These are phyloP conservation scores for Lactarius tabidus DNA, from an alignment of 768 basidiomycete species.

Conservation along the genomic window DNA sequence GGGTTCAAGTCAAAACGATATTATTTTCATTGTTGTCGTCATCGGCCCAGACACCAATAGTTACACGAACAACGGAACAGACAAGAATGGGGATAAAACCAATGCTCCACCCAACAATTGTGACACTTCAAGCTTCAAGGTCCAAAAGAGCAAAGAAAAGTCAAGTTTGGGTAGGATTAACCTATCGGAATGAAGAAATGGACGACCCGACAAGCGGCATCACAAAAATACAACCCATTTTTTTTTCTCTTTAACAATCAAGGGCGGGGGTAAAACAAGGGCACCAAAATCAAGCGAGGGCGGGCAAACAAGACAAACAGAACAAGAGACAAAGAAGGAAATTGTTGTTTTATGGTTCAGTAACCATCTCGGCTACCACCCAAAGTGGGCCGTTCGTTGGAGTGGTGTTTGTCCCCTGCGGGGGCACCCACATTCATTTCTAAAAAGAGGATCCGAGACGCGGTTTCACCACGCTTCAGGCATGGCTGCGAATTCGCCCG, in stretches of 20 bases:
- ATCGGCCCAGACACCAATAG: neutral
- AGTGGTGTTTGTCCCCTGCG: too few species aligned
- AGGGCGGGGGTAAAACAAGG: neutral
- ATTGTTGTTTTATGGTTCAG: neutral
- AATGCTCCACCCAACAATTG: neutral
- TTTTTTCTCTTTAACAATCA: neutral
- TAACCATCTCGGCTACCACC: neutral
- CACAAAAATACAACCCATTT: neutral
- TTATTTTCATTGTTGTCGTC: neutral
- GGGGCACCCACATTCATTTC: too few species aligned
- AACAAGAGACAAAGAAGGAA: neutral
- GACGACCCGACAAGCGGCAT: neutral
- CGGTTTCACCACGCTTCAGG: conserved; percentile 75
- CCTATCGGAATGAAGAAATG: conserved; percentile 7
- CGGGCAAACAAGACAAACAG: neutral
- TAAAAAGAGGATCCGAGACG: too few species aligned
- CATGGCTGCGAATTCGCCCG: conserved; percentile 67
- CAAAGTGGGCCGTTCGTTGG: too few species aligned
- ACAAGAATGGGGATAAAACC: neutral
- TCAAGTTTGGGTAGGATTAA: conserved; percentile 15
- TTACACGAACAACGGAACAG: conserved; percentile 1
- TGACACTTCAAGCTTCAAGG: neutral
- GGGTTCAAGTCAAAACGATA: neutral
- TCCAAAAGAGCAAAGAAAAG: neutral
- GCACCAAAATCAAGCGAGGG: neutral